Evolutionary conservation across 1,284 basidiomycete species (phyloP), one percentile per base, ranked within the genome.

Genomic region (Somion occarium): DNA sequence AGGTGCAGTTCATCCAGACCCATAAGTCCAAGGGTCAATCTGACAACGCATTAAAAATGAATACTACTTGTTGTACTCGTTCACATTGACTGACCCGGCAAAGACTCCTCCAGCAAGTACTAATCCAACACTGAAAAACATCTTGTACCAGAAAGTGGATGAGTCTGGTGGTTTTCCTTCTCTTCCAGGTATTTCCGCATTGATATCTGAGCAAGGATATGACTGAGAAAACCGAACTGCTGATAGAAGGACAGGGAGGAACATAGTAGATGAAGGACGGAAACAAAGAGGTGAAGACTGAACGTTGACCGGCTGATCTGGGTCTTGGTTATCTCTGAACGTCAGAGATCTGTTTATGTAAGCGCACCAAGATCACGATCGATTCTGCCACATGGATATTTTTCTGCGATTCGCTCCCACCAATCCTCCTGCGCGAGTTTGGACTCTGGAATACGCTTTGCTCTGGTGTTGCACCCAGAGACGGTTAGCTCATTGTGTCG

Each of bases 1-100:
- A 98, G 76, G 63, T 97, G 93, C 41, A 98, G 79, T 60, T 94
- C 89, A 62, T 98, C 95, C 18, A 97, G 81, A 1, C 95, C 94
- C 94, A 97, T 97, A 26, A 97, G 75, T 3, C 91, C 94, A 19
- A 98, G 82, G 0, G 93, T 97, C 48, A 97, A 73, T 2, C 85
- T 84, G 23, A n/a, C 38, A 37, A 37, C 47, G 44, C 26, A 46
- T 3, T 11, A 15, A 34, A 7, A 34, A 43, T 19, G 3, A 43
- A 15, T 22, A 22, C 19, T 5, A 19, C 42, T 15, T 5, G 15
- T 24, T 5, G 20, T 22, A 9, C 22, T 19, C 5, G 19, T 13
- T 22, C 42, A 22, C n/a, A 43, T 34, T 20, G 18, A 73, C 83
- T 54, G 53, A 90, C 91, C 91, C 92, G 24, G 91, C 88, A 65